A percentile compares a stretch with the other conserved stretches of the same genome.
phyloP scores from a whole-genome alignment of 768 basidiomycete species.

The Rhizopogon sp. region DNA sequence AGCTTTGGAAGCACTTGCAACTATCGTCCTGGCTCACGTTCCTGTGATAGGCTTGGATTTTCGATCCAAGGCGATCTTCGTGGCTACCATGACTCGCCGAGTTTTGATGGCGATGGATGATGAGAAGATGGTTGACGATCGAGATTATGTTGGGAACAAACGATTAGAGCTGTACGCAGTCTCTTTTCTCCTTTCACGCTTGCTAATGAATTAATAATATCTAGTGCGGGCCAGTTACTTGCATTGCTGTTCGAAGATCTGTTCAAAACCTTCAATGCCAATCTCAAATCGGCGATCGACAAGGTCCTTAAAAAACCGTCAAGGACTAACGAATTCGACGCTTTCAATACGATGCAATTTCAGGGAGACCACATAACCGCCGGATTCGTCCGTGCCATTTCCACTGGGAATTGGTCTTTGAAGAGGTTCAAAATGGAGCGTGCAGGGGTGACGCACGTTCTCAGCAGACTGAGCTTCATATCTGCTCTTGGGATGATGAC shows the following conservation, averaged over 20 bases:
- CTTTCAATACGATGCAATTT: constrained; percentile 90
- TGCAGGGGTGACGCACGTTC: constrained; percentile 96
- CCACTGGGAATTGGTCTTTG: constrained; percentile 97
- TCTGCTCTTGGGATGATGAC: constrained; percentile 99
- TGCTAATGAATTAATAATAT: constrained; percentile 7
- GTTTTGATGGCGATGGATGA: constrained; percentile 97
- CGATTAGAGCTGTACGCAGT: constrained; percentile 86
- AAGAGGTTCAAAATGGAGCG: constrained; percentile 99
- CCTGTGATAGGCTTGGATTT: constrained; percentile 88
- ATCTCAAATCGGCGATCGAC: constrained; percentile 92
- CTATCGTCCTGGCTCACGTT: constrained; percentile 95
- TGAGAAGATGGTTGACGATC: constrained; percentile 95
- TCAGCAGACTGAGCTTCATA: constrained; percentile 93
- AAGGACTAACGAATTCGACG: constrained; percentile 91
- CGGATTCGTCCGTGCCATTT: constrained; percentile 95
- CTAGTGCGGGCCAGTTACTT: constrained; percentile 90
- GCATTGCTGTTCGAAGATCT: constrained; percentile 96
- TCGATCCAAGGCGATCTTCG: constrained; percentile 90
- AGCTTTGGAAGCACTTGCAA: constrained; percentile 93
- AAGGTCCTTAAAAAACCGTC: constrained; percentile 96
- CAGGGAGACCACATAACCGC: constrained; percentile 95
- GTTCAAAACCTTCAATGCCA: constrained; percentile 97
- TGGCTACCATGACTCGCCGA: constrained; percentile 94
- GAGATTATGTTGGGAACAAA: constrained; percentile 99
- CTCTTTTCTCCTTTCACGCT: constrained; percentile 4